Conservation (phyloP, 805 yeast genomes). For the Metschnikowia anglica region DNA sequence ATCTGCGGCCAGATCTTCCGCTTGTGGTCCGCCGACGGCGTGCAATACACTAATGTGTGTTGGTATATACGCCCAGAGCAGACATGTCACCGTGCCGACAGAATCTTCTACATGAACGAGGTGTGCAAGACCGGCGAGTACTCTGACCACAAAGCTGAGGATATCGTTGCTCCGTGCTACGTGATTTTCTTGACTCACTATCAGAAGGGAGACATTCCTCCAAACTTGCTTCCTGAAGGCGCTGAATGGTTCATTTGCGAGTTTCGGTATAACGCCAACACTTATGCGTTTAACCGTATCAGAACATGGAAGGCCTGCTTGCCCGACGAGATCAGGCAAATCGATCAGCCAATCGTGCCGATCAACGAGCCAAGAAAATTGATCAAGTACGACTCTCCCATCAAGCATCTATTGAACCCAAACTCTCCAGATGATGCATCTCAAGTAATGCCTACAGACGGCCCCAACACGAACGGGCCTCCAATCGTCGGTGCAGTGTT, state of each 20-base stretch:
- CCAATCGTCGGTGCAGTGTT: slow-evolving; percentile 94
- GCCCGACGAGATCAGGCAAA: slow-evolving; percentile 90
- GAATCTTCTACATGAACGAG: slow-evolving; percentile 88
- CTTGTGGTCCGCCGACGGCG: slow-evolving; percentile 87
- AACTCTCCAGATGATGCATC: slow-evolving; percentile 72
- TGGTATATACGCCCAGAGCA: slow-evolving; percentile 99
- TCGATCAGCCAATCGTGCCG: slow-evolving; percentile 73
- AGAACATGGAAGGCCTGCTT: slow-evolving; percentile 98
- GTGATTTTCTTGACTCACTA: slow-evolving; percentile 92
- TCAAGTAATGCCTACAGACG: slow-evolving; percentile 78
- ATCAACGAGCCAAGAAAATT: slow-evolving; percentile 64
- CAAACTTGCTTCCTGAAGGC: slow-evolving; percentile 57
- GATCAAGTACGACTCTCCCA: slow-evolving; percentile 80
- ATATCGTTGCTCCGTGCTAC: slow-evolving; percentile 89
- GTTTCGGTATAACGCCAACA: slow-evolving; percentile 87
- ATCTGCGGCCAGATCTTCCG: slow-evolving; percentile 92
- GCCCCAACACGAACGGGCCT: slow-evolving; percentile 78
- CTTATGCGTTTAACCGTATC: slow-evolving; percentile 87
- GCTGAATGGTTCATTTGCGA: slow-evolving; percentile 93
- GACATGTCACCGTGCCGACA: slow-evolving; percentile 89
- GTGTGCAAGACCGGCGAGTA: slow-evolving; percentile 97
- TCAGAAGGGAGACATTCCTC: slow-evolving; percentile 90
- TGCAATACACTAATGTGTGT: slow-evolving; percentile 87
- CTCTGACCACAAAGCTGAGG: slow-evolving; percentile 87
- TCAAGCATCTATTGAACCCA: slow-evolving; percentile 71